These are phyloP conservation scores for Linum tenue DNA, from an alignment of 345 rosid species.

Conservation along the genomic window DNA sequence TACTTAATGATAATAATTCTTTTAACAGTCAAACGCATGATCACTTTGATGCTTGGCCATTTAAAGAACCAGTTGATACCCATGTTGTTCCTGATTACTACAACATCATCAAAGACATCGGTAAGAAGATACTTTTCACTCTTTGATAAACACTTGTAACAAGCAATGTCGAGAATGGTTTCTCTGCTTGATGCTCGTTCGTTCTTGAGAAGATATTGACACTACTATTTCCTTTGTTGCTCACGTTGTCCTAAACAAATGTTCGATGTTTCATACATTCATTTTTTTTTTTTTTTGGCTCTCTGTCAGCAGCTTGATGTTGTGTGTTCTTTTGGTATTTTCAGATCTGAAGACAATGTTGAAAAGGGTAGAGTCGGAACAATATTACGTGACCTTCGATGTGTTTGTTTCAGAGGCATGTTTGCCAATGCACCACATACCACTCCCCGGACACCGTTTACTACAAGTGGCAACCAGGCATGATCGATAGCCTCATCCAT, in stretches of 20 bases:
- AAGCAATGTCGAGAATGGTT: too few species aligned
- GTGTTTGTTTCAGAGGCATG: slow-evolving; percentile 97
- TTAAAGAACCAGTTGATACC: slow-evolving; percentile 89
- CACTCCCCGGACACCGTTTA: slow-evolving; percentile 92
- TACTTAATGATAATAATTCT: too few species aligned
- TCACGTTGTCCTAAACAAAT: too few species aligned
- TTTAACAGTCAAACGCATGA: slow-evolving; percentile 79
- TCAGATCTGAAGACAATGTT: slow-evolving; percentile 88
- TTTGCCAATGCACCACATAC: slow-evolving; percentile 74
- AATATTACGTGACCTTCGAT: slow-evolving; percentile 83
- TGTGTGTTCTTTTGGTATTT: not conserved
- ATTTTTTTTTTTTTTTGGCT: too few species aligned
- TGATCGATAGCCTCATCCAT: not conserved
- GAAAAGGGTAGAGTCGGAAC: slow-evolving; percentile 91
- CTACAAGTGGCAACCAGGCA: slow-evolving; percentile 84
- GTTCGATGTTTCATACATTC: not conserved
- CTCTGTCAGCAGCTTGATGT: too few species aligned
- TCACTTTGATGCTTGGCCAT: slow-evolving; percentile 96
- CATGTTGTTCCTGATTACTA: slow-evolving; percentile 98
- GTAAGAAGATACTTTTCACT: slow-evolving; percentile 31
- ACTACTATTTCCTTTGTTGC: too few species aligned
- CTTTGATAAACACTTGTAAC: too few species aligned
- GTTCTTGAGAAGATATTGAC: too few species aligned
- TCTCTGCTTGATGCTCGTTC: too few species aligned
- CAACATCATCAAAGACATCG: slow-evolving; percentile 94